phyloP scores from a whole-genome alignment of 2,329 filamentous ascomycete genomes.

The Calonectria ilicicola region DNA sequence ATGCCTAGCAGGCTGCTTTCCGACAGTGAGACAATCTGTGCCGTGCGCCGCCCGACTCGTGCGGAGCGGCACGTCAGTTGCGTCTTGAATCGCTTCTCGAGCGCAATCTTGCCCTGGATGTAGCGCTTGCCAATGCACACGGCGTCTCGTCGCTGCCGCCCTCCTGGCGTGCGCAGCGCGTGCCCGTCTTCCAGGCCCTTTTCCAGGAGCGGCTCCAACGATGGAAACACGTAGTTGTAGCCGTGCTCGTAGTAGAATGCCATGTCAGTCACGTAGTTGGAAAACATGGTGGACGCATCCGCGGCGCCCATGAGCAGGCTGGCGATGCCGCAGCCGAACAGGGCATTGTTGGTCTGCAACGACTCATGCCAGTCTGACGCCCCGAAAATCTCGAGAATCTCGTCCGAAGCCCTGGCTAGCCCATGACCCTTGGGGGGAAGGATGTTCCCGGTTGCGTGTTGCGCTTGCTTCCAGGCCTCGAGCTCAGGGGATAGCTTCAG shows the following conservation, averaged over 20 bases:
- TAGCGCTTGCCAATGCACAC: slow-evolving; percentile 36
- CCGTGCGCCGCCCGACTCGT: slow-evolving; percentile 29
- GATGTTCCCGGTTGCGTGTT: slow-evolving; percentile 34
- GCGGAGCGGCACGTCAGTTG: slow-evolving; percentile 31
- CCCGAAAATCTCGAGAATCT: slow-evolving; percentile 26
- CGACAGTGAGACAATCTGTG: slow-evolving; percentile 38
- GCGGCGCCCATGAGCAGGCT: slow-evolving; percentile 39
- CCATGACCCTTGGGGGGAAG: slow-evolving; percentile 36
- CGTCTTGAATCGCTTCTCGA: slow-evolving; percentile 35
- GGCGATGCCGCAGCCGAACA: slow-evolving; percentile 39
- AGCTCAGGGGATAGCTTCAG: slow-evolving; percentile 35
- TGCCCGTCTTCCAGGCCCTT: slow-evolving; percentile 32
- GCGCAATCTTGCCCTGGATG: slow-evolving; percentile 38
- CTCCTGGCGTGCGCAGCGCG: slow-evolving; percentile 33
- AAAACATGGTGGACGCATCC: slow-evolving; percentile 37
- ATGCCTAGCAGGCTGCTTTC: slow-evolving; percentile 39
- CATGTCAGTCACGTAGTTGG: slow-evolving; percentile 40
- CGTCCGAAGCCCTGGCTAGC: slow-evolving; percentile 28
- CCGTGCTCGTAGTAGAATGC: slow-evolving; percentile 40
- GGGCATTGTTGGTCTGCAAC: slow-evolving; percentile 36
- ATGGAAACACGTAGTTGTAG: slow-evolving; percentile 40
- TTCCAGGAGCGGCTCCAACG: slow-evolving; percentile 32
- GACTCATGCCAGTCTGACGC: slow-evolving; percentile 38
- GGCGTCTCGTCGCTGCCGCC: slow-evolving; percentile 34
- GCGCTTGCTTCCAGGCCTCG: slow-evolving; percentile 33